A percentile compares a stretch with the other conserved stretches of the same genome.
phyloP scores from a whole-genome alignment of 129 eudicot genomes.

The Solidago caesia region DNA sequence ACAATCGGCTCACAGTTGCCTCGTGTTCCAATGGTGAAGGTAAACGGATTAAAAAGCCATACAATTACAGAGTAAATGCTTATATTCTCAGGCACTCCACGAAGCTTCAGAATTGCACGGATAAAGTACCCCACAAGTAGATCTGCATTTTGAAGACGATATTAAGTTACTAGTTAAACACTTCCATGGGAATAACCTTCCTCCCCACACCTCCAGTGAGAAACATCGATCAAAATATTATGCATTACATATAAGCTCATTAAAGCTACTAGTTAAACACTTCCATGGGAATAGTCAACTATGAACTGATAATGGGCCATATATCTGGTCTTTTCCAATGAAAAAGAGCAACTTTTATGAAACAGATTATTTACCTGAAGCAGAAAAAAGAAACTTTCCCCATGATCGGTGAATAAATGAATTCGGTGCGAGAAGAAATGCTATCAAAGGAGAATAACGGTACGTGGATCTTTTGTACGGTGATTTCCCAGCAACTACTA shows the following conservation, averaged over 20 bases:
- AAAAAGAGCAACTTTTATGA: neutral
- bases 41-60: constrained; percentile 98
- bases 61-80: constrained; percentile 58
- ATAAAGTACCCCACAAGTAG: constrained; percentile 83
- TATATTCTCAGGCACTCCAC: constrained; percentile 77
- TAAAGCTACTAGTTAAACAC: neutral
- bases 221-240: neutral
- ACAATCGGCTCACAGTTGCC: constrained; percentile 98
- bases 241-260: neutral
- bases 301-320: neutral
- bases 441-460: constrained; percentile 90
- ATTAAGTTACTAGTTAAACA: no score
- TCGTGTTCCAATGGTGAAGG: constrained; percentile 98
- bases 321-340: neutral
- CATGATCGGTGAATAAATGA: constrained; percentile 71
- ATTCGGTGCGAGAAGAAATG: constrained; percentile 81
- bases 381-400: constrained; percentile 88
- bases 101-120: constrained; percentile 74
- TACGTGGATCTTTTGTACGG: constrained; percentile 91
- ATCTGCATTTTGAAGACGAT: constrained; percentile 49
- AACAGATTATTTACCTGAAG: constrained; percentile 51
- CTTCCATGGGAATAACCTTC: neutral
- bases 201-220: neutral
- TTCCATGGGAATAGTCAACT: constrained; percentile 3
- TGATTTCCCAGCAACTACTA: constrained; percentile 78